A percentile compares a stretch with the other conserved stretches of the same genome.
These are phyloP conservation scores for Rhodotorula diobovata DNA, from an alignment of 768 basidiomycete genomes.

Conservation along the genomic window DNA sequence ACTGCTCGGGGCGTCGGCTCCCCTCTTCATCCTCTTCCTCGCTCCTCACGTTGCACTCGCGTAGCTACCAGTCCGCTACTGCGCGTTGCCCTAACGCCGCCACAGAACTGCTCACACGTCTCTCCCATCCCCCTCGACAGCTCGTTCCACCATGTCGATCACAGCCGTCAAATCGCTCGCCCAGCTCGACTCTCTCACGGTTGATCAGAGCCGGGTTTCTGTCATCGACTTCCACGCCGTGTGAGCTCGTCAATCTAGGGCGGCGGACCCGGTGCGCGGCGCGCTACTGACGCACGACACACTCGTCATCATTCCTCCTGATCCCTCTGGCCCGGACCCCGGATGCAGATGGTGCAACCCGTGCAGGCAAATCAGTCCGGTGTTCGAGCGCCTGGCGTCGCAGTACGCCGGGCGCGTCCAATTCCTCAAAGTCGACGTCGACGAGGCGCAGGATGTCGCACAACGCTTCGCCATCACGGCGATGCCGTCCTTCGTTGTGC, in stretches of 20 bases:
- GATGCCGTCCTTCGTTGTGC: constrained; percentile 53
- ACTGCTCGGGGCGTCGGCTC: too few species aligned
- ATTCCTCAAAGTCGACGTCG: constrained; percentile 68
- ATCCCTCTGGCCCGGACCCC: too few species aligned
- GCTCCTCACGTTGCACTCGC: too few species aligned
- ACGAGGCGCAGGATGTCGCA: constrained; percentile 66
- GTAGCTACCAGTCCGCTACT: too few species aligned
- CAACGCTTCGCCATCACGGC: constrained; percentile 61
- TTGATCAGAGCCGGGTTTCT: neutral
- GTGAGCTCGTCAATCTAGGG: constrained; percentile 1
- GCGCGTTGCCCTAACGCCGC: too few species aligned
- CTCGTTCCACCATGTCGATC: constrained; percentile 6
- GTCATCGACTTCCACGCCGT: constrained; percentile 35
- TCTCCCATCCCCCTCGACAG: neutral
- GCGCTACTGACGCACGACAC: too few species aligned
- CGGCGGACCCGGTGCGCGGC: too few species aligned
- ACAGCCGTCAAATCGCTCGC: constrained; percentile 11
- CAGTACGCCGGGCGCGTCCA: constrained; percentile 54
- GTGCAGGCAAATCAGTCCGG: constrained; percentile 38
- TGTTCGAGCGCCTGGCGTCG: constrained; percentile 55
- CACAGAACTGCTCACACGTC: neutral
- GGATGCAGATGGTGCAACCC: constrained; percentile 33
- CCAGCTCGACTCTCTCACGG: constrained; percentile 19
- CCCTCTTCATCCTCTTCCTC: too few species aligned
- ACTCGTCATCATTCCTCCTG: accelerated